Conservation (phyloP, 495 filamentous ascomycete genomes). For the Echria macrotheca region DNA sequence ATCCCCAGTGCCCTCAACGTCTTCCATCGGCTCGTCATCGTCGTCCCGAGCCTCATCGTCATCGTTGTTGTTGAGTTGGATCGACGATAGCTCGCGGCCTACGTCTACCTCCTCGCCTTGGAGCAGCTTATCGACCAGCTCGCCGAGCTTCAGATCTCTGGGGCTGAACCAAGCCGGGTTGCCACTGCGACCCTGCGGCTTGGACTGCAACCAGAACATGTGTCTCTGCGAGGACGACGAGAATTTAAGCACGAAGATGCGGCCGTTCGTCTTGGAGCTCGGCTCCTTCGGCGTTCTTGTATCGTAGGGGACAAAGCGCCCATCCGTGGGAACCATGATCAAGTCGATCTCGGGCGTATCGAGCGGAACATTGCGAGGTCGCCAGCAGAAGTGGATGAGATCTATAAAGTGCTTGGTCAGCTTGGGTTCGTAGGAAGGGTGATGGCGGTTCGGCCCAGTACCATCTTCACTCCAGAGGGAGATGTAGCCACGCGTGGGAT, state of each 20-base stretch:
- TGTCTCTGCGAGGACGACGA: slow-evolving; percentile 84
- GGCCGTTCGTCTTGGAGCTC: slow-evolving; percentile 70
- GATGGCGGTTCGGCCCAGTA: slow-evolving; percentile 25
- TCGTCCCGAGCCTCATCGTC: slow-evolving; percentile 54
- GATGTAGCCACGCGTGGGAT: slow-evolving; percentile 73
- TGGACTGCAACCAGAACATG: slow-evolving; percentile 94
- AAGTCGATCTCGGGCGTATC: slow-evolving; percentile 73
- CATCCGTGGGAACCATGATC: slow-evolving; percentile 86
- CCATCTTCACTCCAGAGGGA: slow-evolving; percentile 94
- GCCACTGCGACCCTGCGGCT: slow-evolving; percentile 68
- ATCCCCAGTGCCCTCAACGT: slow-evolving; percentile 64
- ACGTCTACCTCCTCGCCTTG: slow-evolving; percentile 90
- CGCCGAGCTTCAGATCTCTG: slow-evolving; percentile 72
- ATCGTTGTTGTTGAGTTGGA: slow-evolving; percentile 58
- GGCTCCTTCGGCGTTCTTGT: slow-evolving; percentile 40
- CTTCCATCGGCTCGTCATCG: slow-evolving; percentile 80
- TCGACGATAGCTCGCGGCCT: slow-evolving; percentile 62
- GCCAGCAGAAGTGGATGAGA: slow-evolving; percentile 96
- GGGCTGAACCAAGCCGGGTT: slow-evolving; percentile 73
- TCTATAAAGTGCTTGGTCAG: slow-evolving; percentile 50
- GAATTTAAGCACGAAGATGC: slow-evolving; percentile 93
- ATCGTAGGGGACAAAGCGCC: slow-evolving; percentile 74
- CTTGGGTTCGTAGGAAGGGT: not conserved
- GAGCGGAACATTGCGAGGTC: slow-evolving; percentile 47
- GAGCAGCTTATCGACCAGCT: slow-evolving; percentile 75